These are phyloP conservation scores for Leptodermis oblonga DNA, from an alignment of 257 asterid genomes.

Conservation along the genomic window DNA sequence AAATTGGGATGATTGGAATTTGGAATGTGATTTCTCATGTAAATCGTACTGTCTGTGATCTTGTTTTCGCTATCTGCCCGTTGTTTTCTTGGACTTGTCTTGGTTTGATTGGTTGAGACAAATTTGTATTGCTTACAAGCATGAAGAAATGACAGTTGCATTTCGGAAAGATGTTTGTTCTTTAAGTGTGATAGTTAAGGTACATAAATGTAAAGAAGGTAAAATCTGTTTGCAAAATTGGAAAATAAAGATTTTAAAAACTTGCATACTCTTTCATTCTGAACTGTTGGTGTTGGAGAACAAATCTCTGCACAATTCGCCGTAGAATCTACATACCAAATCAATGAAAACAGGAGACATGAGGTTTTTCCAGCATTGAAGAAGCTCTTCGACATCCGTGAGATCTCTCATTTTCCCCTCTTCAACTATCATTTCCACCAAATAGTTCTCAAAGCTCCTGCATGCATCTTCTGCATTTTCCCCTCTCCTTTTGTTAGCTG, in stretches of 20 bases:
- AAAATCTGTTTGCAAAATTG: background rate
- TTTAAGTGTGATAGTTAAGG: background rate
- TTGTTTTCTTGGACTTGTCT: background rate
- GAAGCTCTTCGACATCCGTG: slow-evolving; percentile 66
- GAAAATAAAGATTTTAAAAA: background rate
- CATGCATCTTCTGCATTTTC: slow-evolving; percentile 57
- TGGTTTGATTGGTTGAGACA: background rate
- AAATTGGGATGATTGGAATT: background rate
- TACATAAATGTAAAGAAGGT: background rate
- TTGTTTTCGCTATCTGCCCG: background rate
- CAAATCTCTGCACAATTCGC: slow-evolving; percentile 67
- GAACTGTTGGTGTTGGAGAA: slow-evolving; percentile 35
- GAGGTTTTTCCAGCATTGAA: slow-evolving; percentile 60
- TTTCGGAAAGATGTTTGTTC: background rate
- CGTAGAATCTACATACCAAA: slow-evolving; percentile 64
- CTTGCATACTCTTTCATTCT: slow-evolving; percentile 14
- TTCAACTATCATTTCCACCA: slow-evolving; percentile 66
- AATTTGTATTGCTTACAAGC: background rate
- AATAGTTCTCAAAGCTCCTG: slow-evolving; percentile 61
- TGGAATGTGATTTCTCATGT: background rate
- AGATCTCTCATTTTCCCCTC: slow-evolving; percentile 59
- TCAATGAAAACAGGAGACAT: slow-evolving; percentile 51
- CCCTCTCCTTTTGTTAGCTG: slow-evolving; percentile 8
- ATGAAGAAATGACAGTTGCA: background rate
- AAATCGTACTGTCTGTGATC: background rate